These are phyloP conservation scores for Stylosanthes scabra DNA, from an alignment of 331 rosid species.

Conservation along the genomic window DNA sequence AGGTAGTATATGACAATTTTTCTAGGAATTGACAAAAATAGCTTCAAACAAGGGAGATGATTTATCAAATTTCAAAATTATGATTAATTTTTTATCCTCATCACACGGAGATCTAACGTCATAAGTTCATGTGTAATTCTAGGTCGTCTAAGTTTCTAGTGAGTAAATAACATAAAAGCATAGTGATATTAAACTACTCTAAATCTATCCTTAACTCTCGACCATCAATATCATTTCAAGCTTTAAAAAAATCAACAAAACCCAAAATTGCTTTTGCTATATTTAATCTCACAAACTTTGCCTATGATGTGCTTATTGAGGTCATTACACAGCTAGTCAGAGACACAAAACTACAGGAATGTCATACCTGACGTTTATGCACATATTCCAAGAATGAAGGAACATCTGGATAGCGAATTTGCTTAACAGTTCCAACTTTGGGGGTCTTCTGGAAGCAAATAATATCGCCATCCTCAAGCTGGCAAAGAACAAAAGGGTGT, in stretches of 20 bases:
- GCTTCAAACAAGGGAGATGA: not conserved
- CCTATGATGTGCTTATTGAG: not conserved
- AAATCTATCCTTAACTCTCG: not conserved
- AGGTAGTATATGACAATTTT: too few species aligned
- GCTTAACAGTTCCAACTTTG: conserved; percentile 51
- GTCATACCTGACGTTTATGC: conserved; percentile 80
- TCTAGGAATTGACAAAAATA: not conserved
- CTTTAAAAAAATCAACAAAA: too few species aligned
- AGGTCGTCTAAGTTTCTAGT: not conserved
- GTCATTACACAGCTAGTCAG: not conserved
- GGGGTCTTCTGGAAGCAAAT: conserved; percentile 79
- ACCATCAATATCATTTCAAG: not conserved
- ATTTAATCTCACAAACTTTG: not conserved
- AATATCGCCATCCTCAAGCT: conserved; percentile 95
- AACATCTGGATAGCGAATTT: conserved; percentile 68
- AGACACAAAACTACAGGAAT: too few species aligned
- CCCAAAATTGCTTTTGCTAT: too few species aligned
- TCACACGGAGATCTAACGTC: not conserved
- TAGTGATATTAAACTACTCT: not conserved
- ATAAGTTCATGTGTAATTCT: not conserved
- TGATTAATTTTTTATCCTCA: not conserved
- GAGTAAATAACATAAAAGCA: not conserved
- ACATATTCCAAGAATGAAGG: conserved; percentile 85
- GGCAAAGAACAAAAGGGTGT: conserved; percentile 34
- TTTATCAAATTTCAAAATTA: not conserved